Percentiles rank a stretch among this genome's conserved stretches.
These are phyloP conservation scores for Quercus robur DNA, from an alignment of 306 rosid genomes.

Conservation along the genomic window DNA sequence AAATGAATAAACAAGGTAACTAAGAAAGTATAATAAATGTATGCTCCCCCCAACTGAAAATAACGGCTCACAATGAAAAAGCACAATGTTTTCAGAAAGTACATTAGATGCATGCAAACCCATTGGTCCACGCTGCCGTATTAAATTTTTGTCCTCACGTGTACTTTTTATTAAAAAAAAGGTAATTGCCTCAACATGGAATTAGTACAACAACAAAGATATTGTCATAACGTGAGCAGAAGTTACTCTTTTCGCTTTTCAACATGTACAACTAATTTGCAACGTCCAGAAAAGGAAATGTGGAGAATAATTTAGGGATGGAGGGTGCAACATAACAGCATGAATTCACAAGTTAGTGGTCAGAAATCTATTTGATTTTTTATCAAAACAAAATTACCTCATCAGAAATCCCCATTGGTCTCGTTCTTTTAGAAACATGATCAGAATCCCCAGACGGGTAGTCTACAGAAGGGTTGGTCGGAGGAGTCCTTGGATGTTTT, in stretches of 20 bases:
- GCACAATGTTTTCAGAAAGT: not conserved
- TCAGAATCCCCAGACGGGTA: conserved; percentile 94
- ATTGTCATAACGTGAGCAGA: too few relatives aligned
- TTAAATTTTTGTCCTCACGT: not conserved
- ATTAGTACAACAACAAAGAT: not conserved
- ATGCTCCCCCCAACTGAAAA: not conserved
- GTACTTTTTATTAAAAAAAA: not conserved
- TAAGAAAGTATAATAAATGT: not conserved
- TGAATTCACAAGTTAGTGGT: not conserved
- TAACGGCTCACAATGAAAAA: not conserved
- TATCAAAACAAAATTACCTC: conserved; percentile 50
- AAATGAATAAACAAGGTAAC: conserved; percentile 8
- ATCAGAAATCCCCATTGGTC: conserved; percentile 80
- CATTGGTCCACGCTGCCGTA: not conserved
- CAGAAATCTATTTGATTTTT: conserved; percentile 1
- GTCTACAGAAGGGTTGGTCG: conserved; percentile 84
- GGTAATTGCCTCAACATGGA: not conserved
- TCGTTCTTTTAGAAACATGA: conserved; percentile 83
- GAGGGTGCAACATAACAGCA: not conserved
- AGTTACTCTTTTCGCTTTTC: not conserved
- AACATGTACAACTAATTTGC: not conserved
- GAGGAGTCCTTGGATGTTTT: conserved; percentile 97
- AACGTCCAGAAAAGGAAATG: not conserved
- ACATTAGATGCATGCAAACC: not conserved
- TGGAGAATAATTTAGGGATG: not conserved